Percentiles rank a stretch among this genome's conserved stretches.
phyloP scores from a whole-genome alignment of 768 basidiomycete species.

The Pisolithus microcarpus region DNA sequence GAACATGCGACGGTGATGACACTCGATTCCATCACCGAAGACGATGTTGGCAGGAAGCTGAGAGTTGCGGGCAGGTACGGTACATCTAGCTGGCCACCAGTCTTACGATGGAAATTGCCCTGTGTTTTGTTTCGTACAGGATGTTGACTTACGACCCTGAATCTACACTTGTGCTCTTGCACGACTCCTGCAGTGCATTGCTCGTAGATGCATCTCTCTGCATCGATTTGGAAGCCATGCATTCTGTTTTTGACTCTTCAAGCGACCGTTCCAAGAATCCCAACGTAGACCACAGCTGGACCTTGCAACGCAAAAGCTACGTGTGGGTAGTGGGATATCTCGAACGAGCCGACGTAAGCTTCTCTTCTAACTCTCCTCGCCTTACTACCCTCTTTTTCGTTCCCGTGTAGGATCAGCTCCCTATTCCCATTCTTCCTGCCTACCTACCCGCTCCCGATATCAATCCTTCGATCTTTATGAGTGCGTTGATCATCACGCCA shows the following conservation, averaged over 20 bases:
- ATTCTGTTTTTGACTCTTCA: constrained; percentile 6
- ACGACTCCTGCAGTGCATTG: constrained; percentile 45
- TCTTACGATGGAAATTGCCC: constrained; percentile 3
- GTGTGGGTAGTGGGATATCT: constrained; percentile 55
- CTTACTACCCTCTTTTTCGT: constrained; percentile 10
- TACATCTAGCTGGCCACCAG: constrained; percentile 12
- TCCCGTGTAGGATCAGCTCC: constrained; percentile 28
- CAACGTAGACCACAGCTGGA: no score
- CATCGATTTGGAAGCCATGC: constrained; percentile 28
- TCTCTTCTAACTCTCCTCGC: constrained; percentile 2
- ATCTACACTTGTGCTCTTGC: constrained; percentile 40
- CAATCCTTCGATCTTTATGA: constrained; percentile 41
- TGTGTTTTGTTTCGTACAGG: constrained; percentile 27
- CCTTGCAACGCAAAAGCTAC: constrained; percentile 42
- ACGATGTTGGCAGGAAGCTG: constrained; percentile 43
- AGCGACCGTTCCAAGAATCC: constrained; percentile 4
- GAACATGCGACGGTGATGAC: constrained; percentile 39
- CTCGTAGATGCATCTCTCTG: constrained; percentile 53
- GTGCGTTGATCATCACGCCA: constrained; percentile 40
- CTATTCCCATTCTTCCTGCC: constrained; percentile 38
- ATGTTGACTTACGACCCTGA: constrained; percentile 50
- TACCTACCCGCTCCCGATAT: constrained; percentile 34
- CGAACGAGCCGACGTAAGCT: constrained; percentile 41
- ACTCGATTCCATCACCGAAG: constrained; percentile 35
- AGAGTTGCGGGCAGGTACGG: constrained; percentile 52